Base-by-base conservation (phyloP, 2,329 filamentous ascomycete genomes). In the Tothia fuscella region DNA sequence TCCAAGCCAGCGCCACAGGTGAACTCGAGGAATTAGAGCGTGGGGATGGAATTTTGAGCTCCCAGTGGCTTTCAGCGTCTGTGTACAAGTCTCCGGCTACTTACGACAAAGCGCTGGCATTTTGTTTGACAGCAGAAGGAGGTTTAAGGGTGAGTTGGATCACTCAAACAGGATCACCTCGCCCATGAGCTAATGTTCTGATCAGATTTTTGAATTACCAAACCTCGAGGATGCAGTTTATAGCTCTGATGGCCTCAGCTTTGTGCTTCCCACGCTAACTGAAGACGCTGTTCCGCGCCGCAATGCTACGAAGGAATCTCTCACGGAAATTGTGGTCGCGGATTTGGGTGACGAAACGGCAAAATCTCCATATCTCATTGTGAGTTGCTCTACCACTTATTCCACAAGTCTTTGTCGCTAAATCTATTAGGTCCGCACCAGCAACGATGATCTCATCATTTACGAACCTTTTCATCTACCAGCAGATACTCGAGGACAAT, bases 1-100 rank as follows among this genome's bases (percentile, higher is more conserved):
- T 87, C 34, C 76, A 85, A 53, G 83, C 88, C 29, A 85, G 88
- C 53, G 76, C 75, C 34, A 82, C 77, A 53, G 80, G 84, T 33
- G 91, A 98, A 51, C 67, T 96, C 3, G 88, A 94, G 55, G 84
- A 93, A 55, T 62, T 93, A 3, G 76, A 82, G 33, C 71, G 76
- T 49, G 67, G 73, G 24, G 76, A 79, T 21, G 65, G 70, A 6
- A 52, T 71, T 1, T 63, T 80, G 3, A 61, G 71, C 2, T 79
- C 72, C 2, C 84, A 82, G 55, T 95, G 91, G 84, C 65, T 80
- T 5, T 82, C 84, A 3, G 88, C 84, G 7, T 93, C 82, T 51
- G 62, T 96, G 1, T 96, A 94, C 56, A 68, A 71, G n/a, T 74
- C 47, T 78, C 84, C 58, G 56, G 68, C 40, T 53, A 63, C 30